phyloP scores from a whole-genome alignment of 2,329 filamentous ascomycete genomes.

The Paraconiothyrium sp. region DNA sequence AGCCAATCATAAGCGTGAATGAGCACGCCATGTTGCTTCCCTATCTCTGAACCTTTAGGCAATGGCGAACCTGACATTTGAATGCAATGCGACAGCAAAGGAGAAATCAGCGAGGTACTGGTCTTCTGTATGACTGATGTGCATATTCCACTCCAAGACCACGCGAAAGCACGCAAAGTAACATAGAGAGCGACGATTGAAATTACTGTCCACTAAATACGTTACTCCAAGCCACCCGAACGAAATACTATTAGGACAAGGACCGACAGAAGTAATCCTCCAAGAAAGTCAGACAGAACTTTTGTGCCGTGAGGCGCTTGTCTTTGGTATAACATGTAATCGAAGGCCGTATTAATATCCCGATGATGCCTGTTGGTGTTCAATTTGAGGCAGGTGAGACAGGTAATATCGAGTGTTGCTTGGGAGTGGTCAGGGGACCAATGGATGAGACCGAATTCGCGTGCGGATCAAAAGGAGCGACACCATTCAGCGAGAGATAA shows the following conservation, averaged over 20 bases:
- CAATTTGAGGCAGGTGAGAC: constrained; percentile 15
- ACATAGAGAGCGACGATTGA: not conserved
- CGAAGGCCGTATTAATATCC: constrained; percentile 24
- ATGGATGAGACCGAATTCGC: not conserved
- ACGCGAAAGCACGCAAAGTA: not conserved
- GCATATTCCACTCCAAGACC: not conserved
- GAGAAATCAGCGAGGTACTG: not conserved
- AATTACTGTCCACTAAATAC: not conserved
- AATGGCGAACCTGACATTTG: not conserved
- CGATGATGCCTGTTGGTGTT: constrained; percentile 15
- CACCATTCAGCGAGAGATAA: constrained; percentile 9
- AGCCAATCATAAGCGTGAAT: not conserved
- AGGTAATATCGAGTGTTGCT: constrained; percentile 6
- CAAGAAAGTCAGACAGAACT: constrained; percentile 7
- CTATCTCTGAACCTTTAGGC: not conserved
- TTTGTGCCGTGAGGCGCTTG: constrained; percentile 36
- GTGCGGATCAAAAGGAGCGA: constrained; percentile 4
- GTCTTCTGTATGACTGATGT: not conserved
- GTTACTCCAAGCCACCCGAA: constrained; percentile 10
- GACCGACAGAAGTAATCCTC: constrained; percentile 6
- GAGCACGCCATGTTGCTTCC: not conserved
- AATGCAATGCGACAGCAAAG: not conserved
- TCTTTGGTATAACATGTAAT: constrained; percentile 28
- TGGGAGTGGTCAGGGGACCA: not conserved
- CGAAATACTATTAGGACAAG: not conserved